Evolutionary conservation across 805 yeast species (phyloP), one percentile per base, ranked within the genome.

Genomic region (Schizosaccharomyces osmophilus): DNA sequence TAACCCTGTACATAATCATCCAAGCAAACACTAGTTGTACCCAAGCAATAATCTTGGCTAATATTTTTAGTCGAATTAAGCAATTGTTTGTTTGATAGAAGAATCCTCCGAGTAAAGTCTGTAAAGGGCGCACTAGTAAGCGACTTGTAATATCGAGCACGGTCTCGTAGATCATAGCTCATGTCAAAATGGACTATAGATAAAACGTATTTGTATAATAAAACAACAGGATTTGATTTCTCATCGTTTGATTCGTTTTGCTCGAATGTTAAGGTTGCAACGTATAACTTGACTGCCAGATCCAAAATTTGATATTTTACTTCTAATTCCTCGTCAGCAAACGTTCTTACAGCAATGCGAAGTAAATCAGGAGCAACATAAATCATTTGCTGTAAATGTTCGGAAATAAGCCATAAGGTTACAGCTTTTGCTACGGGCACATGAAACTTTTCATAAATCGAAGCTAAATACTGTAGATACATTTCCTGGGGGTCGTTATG

Each of bases 401-500:
- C 97, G 4, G 97, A 96, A 61, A 90, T 78, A 9, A 90, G 75
- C 97, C 97, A 93, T 5, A 90, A 77, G 11, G 89, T 82, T 59
- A 90, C 84, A 1, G 95, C 87, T 65, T 82, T 80, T 0, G 97
- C 94, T 19, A 73, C 64, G 1, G 70, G 62, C 2, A 66, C 68
- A 17, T 64, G 63, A 5, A 65, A 67, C 41, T 71, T 71, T 13
- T 64, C 64, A 51, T 75, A 67, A 1, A 66, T 64, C 5, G 57
- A 45, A 5, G 66, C 66, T 13, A 67, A 72, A 61, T 78, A 77
- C 39, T 80, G 75, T 15, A 84, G 77, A 1, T 83, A 78, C 41
- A 76, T 75, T 41, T 80, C 70, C 63, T 85, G 79, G 24, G 73
- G 75, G 39, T 72, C 68, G 5, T 84, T 79, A 63, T 86, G 94